Percentiles rank a stretch among this genome's conserved stretches.
These are phyloP conservation scores for Aschersonia sp. DNA, from an alignment of 2,329 filamentous ascomycete genomes.

Conservation along the genomic window DNA sequence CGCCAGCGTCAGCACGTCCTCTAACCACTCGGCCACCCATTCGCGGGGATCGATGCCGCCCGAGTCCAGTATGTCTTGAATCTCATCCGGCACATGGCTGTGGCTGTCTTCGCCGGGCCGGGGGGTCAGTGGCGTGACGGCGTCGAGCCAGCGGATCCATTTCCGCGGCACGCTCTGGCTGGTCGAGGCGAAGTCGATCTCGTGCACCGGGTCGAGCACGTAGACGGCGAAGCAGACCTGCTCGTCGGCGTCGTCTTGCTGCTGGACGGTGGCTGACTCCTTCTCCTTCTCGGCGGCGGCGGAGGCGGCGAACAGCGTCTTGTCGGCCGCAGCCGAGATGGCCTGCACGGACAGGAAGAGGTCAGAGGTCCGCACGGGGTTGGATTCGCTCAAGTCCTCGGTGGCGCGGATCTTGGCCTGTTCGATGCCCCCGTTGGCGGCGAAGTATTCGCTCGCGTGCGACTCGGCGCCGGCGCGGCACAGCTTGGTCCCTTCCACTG, in stretches of 20 bases:
- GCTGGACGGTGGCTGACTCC: slow-evolving; percentile 35
- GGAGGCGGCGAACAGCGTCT: slow-evolving; percentile 52
- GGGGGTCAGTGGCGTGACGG: slow-evolving; percentile 43
- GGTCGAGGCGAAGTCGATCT: slow-evolving; percentile 71
- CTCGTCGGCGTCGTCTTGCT: slow-evolving; percentile 41
- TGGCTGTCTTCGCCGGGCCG: slow-evolving; percentile 32
- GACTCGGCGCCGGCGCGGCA: slow-evolving; percentile 79
- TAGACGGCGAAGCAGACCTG: slow-evolving; percentile 63
- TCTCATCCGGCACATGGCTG: slow-evolving; percentile 42
- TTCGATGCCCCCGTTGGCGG: slow-evolving; percentile 62
- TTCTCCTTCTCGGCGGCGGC: slow-evolving; percentile 38
- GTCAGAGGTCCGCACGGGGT: slow-evolving; percentile 83
- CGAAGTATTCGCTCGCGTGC: slow-evolving; percentile 77
- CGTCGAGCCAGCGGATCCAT: slow-evolving; percentile 89
- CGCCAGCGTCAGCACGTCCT: slow-evolving; percentile 66
- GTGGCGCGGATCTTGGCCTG: slow-evolving; percentile 67
- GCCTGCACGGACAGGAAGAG: slow-evolving; percentile 95
- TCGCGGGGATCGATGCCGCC: slow-evolving; percentile 80
- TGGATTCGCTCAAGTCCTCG: slow-evolving; percentile 65
- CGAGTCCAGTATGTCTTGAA: slow-evolving; percentile 66
- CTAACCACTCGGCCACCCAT: slow-evolving; percentile 96
- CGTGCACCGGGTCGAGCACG: slow-evolving; percentile 78
- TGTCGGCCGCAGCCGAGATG: slow-evolving; percentile 49
- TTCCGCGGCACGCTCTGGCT: slow-evolving; percentile 71
- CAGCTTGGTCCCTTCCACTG: slow-evolving; percentile 81